phyloP scores from a whole-genome alignment of 2,329 filamentous ascomycete species.

The Blastomyces gilchristii region DNA sequence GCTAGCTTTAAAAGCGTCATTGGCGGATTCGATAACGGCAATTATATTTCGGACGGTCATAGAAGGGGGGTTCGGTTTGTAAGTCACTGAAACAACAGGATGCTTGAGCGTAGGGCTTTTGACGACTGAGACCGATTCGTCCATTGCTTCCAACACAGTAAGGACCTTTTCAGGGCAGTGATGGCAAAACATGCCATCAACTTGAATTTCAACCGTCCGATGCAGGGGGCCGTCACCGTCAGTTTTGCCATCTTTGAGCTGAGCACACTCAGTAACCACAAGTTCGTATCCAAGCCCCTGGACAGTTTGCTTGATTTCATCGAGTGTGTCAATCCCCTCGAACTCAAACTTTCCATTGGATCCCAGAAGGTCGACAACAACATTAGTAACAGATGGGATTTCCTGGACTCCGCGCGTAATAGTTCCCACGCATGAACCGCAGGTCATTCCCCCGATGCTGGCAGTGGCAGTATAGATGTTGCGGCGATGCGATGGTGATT shows the following conservation, averaged over 20 bases:
- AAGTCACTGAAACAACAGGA: conserved; percentile 61
- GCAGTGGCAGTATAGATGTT: conserved; percentile 34
- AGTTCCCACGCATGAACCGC: conserved; percentile 44
- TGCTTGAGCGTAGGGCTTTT: conserved; percentile 45
- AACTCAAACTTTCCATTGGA: conserved; percentile 43
- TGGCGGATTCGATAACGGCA: conserved; percentile 52
- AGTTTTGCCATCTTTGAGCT: conserved; percentile 28
- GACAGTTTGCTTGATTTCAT: conserved; percentile 40
- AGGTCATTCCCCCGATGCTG: conserved; percentile 49
- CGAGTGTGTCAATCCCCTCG: conserved; percentile 36
- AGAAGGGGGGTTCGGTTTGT: conserved; percentile 54
- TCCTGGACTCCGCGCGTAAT: conserved; percentile 40
- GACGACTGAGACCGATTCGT: conserved; percentile 31
- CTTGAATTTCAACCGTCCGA: conserved; percentile 53
- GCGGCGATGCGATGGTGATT: conserved; percentile 9
- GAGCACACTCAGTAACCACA: conserved; percentile 40
- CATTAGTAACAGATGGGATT: conserved; percentile 37
- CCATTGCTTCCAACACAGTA: conserved; percentile 33
- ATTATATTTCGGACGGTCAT: conserved; percentile 72
- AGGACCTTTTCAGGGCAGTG: conserved; percentile 51
- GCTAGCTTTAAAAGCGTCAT: conserved; percentile 55
- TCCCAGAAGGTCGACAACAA: conserved; percentile 43
- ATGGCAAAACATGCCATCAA: conserved; percentile 65
- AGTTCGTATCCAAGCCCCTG: conserved; percentile 57
- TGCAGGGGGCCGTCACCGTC: conserved; percentile 24